Conservation (phyloP, 768 basidiomycete species). For the Royoungia palumana region DNA sequence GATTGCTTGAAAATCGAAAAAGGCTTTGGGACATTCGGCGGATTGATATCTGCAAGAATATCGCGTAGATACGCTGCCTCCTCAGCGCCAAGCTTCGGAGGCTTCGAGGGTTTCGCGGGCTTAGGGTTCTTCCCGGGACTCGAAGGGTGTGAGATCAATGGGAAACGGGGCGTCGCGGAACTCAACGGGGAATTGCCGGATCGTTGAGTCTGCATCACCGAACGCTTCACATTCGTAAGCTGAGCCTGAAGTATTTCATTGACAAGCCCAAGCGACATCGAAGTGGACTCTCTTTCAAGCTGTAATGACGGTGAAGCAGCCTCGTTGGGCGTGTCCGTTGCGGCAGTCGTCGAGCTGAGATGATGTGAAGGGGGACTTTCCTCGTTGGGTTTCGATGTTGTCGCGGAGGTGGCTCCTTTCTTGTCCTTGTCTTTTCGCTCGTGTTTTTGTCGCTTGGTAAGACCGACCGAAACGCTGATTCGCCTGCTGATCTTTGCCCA, state of each 20-base stretch:
- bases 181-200: constrained; percentile 17
- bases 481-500: constrained; percentile 68
- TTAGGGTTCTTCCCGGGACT: constrained; percentile 35
- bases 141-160: constrained; percentile 27
- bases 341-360: constrained; percentile 6
- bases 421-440: constrained; percentile 41
- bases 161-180: constrained; percentile 19
- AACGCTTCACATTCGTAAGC: constrained; percentile 26
- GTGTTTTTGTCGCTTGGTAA: constrained; percentile 33
- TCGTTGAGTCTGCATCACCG: constrained; percentile 19
- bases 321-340: constrained; percentile 5
- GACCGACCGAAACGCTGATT: constrained; percentile 56
- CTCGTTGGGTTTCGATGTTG: constrained; percentile 30
- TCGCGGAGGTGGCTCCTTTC: constrained; percentile 14
- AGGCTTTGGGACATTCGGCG: constrained; percentile 39
- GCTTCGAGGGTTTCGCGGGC: constrained; percentile 39
- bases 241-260: constrained; percentile 26
- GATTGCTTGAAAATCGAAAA: constrained; percentile 49
- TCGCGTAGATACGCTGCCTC: constrained; percentile 66
- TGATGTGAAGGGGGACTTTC: constrained; percentile 10
- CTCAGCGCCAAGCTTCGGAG: constrained; percentile 51
- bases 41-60: constrained; percentile 62
- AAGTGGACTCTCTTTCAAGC: constrained; percentile 18
- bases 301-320: constrained; percentile 1
- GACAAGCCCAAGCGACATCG: constrained; percentile 23